Base-by-base conservation (phyloP, 805 yeast genomes). In the Cephaloascus fragrans region DNA sequence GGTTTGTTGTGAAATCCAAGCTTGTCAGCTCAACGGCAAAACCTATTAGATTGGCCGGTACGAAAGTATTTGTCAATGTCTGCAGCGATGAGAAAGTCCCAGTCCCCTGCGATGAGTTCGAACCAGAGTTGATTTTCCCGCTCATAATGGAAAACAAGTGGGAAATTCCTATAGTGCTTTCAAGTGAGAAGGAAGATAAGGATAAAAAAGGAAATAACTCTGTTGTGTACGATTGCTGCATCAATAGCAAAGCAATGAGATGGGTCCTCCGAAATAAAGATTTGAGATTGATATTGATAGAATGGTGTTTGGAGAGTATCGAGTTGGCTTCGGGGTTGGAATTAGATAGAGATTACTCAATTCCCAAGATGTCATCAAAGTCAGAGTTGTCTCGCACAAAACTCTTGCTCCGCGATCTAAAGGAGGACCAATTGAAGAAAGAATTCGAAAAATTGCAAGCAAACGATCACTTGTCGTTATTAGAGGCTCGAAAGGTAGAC, bases 241-340 rank as follows among this genome's bases (percentile, higher is more conserved):
- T 87, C 41, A 78, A 85, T 52, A 67, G 75, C 6, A 60, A 59
- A 28, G 76, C 88, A 37, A 69, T 80, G 61, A 60, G 63, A 34
- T 80, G 89, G 81, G 69, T 80, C 26, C 64, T 72, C 34, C 48
- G 69, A 32, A 81, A 80, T 45, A 47, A 60, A 1, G 83, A 83
- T 37, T 64, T 87, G 40, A 66, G 77, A 42, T 67, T 76, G 36
- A 80, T 87, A 12, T 53, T 85, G 37, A 72, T 83, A 4, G 95
- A 86, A 52, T 86, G 95, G 83, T 81, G 95, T 49, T 55, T 87
- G 32, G 95, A 86, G 51, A 73, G 88, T 9, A 76, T 84, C 3
- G 96, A 86, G 53, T 60, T 79, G 42, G 62, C 67, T 37, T 53
- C 57, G 43, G 56, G 49, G 19, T 38, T 77, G 2, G 56, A 62